These are phyloP conservation scores for Trichoderma pleuroti DNA, from an alignment of 2,329 filamentous ascomycete genomes.

Conservation along the genomic window DNA sequence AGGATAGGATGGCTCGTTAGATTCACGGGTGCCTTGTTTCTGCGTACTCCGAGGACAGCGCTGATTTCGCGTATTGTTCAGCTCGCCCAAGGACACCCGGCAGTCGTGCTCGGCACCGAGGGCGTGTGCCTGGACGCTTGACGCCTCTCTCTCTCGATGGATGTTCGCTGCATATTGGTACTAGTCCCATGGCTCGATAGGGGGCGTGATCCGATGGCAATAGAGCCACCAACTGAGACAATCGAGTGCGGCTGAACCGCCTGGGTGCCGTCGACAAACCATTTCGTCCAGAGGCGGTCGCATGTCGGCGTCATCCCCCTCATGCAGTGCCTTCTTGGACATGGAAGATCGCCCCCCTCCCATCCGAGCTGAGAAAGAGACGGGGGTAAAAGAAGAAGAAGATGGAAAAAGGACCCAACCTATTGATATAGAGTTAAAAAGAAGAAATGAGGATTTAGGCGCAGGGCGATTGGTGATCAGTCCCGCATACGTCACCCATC, in stretches of 20 bases:
- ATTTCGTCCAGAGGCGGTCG: background rate
- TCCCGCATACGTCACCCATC: background rate
- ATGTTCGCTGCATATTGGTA: background rate
- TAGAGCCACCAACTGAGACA: constrained; percentile 2
- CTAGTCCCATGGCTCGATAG: constrained; percentile 1
- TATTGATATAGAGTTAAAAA: background rate
- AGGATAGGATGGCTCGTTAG: background rate
- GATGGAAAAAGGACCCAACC: background rate
- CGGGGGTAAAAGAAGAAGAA: background rate
- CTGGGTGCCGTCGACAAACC: background rate
- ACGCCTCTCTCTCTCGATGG: background rate
- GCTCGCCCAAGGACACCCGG: background rate
- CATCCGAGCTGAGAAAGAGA: background rate
- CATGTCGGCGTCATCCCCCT: background rate
- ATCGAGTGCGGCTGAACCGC: constrained; percentile 8
- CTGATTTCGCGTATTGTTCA: constrained; percentile 6
- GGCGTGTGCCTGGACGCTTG: background rate
- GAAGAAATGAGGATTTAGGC: background rate
- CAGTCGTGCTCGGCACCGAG: background rate
- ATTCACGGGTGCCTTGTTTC: background rate
- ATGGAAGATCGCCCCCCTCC: background rate
- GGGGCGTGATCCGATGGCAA: constrained; percentile 2
- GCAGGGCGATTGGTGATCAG: background rate
- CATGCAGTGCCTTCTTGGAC: background rate
- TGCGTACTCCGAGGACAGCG: background rate